Conservation (phyloP, 305 asterid species). For the Fraxinus xanthoxyloides region DNA sequence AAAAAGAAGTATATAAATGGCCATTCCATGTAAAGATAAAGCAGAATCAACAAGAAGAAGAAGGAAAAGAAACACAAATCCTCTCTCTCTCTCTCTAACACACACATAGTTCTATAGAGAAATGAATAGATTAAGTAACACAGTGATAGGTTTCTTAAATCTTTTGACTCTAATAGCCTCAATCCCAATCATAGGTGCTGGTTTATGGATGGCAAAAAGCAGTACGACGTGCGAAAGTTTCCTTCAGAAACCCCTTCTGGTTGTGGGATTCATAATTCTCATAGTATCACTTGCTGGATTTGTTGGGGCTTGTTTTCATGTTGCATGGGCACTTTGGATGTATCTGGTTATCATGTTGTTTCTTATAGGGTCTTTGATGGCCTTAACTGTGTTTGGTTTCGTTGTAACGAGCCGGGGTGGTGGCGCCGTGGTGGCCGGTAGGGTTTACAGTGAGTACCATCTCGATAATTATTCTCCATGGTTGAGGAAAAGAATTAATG, state of each 20-base stretch:
- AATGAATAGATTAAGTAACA: slow-evolving; percentile 85
- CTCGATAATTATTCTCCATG: slow-evolving; percentile 64
- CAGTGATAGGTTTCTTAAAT: slow-evolving; percentile 82
- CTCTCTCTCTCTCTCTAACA: not conserved
- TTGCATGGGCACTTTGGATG: slow-evolving; percentile 89
- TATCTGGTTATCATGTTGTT: slow-evolving; percentile 70
- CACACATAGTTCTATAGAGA: not conserved
- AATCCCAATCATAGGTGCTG: slow-evolving; percentile 92
- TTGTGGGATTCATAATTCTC: slow-evolving; percentile 69
- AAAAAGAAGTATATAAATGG: not conserved
- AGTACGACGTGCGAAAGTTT: slow-evolving; percentile 82
- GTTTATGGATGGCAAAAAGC: slow-evolving; percentile 85
- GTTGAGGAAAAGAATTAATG: slow-evolving; percentile 68
- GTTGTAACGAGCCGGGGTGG: slow-evolving; percentile 81
- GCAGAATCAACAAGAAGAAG: slow-evolving; percentile 5
- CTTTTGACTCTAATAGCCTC: slow-evolving; percentile 83
- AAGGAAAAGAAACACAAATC: slow-evolving; percentile 17
- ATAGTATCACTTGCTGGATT: slow-evolving; percentile 79
- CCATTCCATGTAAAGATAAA: slow-evolving; percentile 10
- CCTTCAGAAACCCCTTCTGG: slow-evolving; percentile 79
- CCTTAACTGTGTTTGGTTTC: slow-evolving; percentile 73
- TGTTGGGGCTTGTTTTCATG: slow-evolving; percentile 86
- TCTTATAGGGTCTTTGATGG: slow-evolving; percentile 71
- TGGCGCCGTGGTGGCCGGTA: slow-evolving; percentile 54
- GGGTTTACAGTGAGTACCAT: slow-evolving; percentile 64